Evolutionary conservation across 148 eudicot species (phyloP).

Genomic region (Polygonum maritimum): DNA sequence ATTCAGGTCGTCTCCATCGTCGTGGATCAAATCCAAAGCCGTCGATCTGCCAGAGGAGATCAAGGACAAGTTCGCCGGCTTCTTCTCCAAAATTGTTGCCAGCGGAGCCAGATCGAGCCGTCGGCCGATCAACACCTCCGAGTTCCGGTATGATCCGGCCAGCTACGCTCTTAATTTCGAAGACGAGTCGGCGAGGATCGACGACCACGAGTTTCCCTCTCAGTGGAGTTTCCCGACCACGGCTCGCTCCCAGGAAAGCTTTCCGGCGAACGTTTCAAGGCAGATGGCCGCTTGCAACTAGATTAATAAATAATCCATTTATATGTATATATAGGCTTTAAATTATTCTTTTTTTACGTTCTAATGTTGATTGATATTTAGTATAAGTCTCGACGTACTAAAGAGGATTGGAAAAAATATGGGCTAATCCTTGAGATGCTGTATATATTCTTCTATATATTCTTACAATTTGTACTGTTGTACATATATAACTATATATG

Average conservation of each 20-base stretch:
- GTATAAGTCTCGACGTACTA: no score
- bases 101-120: conserved; percentile 21
- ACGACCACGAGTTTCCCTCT: conserved; percentile 12
- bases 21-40: conserved; percentile 23
- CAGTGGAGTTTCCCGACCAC: conserved; percentile 24
- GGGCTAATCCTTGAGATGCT: no score
- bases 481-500: no score
- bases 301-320: no score
- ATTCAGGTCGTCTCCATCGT: conserved; percentile 1
- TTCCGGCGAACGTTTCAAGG: conserved; percentile 10
- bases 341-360: no score
- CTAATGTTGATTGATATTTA: no score
- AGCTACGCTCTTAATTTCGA: conserved; percentile 62
- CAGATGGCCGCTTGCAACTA: conserved; percentile 11
- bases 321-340: no score
- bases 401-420: no score
- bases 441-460: no score
- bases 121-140: conserved; percentile 22
- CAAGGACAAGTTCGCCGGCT: conserved; percentile 14
- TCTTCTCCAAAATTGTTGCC: conserved; percentile 20
- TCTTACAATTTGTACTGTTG: no score
- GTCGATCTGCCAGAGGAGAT: conserved; percentile 18
- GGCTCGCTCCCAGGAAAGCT: conserved; percentile 1
- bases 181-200: conserved; percentile 22
- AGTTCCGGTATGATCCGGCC: conserved; percentile 48